These are phyloP conservation scores for Daldinia bambusicola DNA, from an alignment of 495 filamentous ascomycete genomes.

Conservation along the genomic window DNA sequence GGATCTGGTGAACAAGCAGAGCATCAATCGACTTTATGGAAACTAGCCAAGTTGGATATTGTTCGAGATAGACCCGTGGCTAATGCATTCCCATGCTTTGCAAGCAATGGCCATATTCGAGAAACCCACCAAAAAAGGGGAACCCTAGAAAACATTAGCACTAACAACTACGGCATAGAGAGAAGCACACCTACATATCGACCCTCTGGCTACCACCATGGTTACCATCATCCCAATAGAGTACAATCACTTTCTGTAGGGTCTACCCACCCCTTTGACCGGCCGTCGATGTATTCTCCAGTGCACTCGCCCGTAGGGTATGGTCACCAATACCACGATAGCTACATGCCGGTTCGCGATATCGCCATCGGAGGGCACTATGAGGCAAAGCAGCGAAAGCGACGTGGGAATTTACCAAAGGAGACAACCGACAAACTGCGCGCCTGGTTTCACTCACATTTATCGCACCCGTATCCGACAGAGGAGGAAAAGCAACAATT, in stretches of 20 bases:
- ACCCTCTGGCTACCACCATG: slow-evolving; percentile 29
- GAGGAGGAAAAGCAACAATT: slow-evolving; percentile 91
- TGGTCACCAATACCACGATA: slow-evolving; percentile 42
- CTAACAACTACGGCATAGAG: slow-evolving; percentile 38
- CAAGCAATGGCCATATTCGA: slow-evolving; percentile 37
- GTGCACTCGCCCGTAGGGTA: slow-evolving; percentile 48
- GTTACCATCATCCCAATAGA: slow-evolving; percentile 51
- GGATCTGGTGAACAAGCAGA: slow-evolving; percentile 43
- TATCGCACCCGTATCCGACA: slow-evolving; percentile 85
- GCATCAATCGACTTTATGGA: slow-evolving; percentile 47
- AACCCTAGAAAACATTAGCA: slow-evolving; percentile 34
- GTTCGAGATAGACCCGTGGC: slow-evolving; percentile 32
- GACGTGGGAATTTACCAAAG: slow-evolving; percentile 85
- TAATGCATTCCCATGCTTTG: slow-evolving; percentile 35
- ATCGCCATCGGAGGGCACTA: slow-evolving; percentile 46
- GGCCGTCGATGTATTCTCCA: slow-evolving; percentile 49
- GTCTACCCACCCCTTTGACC: slow-evolving; percentile 46
- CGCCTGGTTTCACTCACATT: slow-evolving; percentile 80
- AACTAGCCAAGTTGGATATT: slow-evolving; percentile 46
- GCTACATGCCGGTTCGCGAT: slow-evolving; percentile 45
- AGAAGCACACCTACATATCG: slow-evolving; percentile 32
- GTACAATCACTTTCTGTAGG: slow-evolving; percentile 53
- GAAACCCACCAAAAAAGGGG: slow-evolving; percentile 33
- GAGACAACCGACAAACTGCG: slow-evolving; percentile 83
- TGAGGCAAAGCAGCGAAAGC: slow-evolving; percentile 68